Evolutionary conservation across 805 yeast species (phyloP), one percentile per base, ranked within the genome.

Genomic region (Kuraishia capsulata): DNA sequence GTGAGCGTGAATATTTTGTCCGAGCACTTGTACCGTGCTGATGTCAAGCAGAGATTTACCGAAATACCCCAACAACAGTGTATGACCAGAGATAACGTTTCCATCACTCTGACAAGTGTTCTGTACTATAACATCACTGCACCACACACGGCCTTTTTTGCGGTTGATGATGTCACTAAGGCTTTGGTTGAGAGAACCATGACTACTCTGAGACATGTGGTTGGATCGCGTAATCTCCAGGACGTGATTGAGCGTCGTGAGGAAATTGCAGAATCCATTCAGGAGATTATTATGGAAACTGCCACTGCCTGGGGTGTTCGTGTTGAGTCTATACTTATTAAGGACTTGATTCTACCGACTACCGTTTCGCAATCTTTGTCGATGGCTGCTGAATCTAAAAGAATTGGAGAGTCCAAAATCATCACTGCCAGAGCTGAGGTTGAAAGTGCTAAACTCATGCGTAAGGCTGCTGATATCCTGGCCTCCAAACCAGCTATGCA

Each of bases 401-500:
- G 88, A 57, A 76, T 79, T 43, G 87, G 87, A 62, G 88, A 80
- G 56, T 71, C 80, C 51, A 80, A 80, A 67, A 79, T 80, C 52
- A 80, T 80, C 52, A 75, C 78, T 44, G 86, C 86, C 26, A 73
- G 71, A 55, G 85, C 86, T 16, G 88, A 80, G 61, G 86, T 79
- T 38, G 88, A 80, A 57, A 65, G 76, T 52, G 85, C 87, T 38
- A 78, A 78, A 56, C 68, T 78, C 46, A 79, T 80, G 86, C 71
- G 88, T 62, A 76, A 78, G 57, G 86, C 87, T 21, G 85, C 87
- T 38, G 86, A 80, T 56, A 78, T 80, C 42, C 69, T 80, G 51
- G 81, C 82, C 34, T 76, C 83, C 30, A 78, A 78, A 47, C 76
- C 86, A 11, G 88, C 87, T 21, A 78, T 80, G 83, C 87, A 80